These are phyloP conservation scores for Kurtzmaniella fragi DNA, from an alignment of 805 yeast genomes.

Conservation along the genomic window DNA sequence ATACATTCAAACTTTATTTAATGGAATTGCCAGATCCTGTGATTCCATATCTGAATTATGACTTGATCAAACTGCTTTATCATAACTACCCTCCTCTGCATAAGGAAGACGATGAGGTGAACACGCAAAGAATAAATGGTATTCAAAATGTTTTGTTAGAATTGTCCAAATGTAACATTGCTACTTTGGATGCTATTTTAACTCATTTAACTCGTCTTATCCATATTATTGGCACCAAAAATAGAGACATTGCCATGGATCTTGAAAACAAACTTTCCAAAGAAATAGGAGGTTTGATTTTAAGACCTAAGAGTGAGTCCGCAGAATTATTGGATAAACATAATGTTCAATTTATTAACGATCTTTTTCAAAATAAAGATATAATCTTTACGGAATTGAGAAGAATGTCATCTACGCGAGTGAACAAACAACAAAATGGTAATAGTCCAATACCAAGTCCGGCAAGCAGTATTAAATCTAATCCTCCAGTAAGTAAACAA, in stretches of 20 bases:
- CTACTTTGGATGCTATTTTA: slow-evolving; percentile 75
- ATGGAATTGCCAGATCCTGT: slow-evolving; percentile 78
- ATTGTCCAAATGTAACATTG: slow-evolving; percentile 65
- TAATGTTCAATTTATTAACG: slow-evolving; percentile 54
- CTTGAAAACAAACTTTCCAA: slow-evolving; percentile 51
- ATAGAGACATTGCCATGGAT: slow-evolving; percentile 24
- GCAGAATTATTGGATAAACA: slow-evolving; percentile 29
- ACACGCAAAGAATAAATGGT: slow-evolving; percentile 49
- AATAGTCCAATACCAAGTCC: background rate
- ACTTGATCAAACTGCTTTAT: slow-evolving; percentile 64
- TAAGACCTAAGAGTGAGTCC: slow-evolving; percentile 41
- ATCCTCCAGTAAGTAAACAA: background rate
- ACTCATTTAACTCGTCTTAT: slow-evolving; percentile 69
- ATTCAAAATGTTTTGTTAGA: slow-evolving; percentile 62
- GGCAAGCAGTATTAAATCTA: background rate
- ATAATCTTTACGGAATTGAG: slow-evolving; percentile 60
- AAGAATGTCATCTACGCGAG: slow-evolving; percentile 15
- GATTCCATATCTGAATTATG: slow-evolving; percentile 60
- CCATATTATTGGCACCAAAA: slow-evolving; percentile 39
- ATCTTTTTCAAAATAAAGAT: slow-evolving; percentile 55
- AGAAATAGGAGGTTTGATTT: slow-evolving; percentile 60
- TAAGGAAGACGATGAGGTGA: slow-evolving; percentile 29
- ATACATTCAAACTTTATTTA: slow-evolving; percentile 65
- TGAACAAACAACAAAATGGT: slow-evolving; percentile 5
- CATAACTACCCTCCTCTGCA: slow-evolving; percentile 24